Evolutionary conservation across 345 rosid genomes (phyloP).

Genomic region (Ceriops zippeliana): DNA sequence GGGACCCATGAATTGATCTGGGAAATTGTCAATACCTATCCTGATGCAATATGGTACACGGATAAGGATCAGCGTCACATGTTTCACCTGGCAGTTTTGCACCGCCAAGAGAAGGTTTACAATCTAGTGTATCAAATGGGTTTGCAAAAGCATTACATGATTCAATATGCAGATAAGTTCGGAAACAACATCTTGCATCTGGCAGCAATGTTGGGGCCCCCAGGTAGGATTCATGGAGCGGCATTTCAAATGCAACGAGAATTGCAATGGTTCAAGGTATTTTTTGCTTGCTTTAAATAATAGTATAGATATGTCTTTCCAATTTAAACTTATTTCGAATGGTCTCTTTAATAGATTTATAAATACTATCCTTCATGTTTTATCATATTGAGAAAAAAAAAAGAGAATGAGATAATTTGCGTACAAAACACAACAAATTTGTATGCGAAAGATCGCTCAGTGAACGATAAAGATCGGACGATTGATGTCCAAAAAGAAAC

Average conservation of each 20-base stretch:
- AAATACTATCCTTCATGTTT: too few relatives aligned
- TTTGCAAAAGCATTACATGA: neutral
- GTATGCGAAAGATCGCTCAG: too few relatives aligned
- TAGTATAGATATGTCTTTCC: too few relatives aligned
- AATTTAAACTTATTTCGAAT: too few relatives aligned
- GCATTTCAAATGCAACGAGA: neutral
- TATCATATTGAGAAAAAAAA: too few relatives aligned
- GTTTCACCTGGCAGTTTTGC: neutral
- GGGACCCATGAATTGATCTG: neutral
- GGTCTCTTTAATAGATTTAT: too few relatives aligned
- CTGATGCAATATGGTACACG: neutral
- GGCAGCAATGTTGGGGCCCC: neutral
- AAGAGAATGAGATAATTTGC: too few relatives aligned
- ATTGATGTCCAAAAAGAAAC: too few relatives aligned
- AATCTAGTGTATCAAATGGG: neutral
- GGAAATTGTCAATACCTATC: neutral
- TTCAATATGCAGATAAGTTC: neutral
- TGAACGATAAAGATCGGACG: too few relatives aligned
- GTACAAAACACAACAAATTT: too few relatives aligned
- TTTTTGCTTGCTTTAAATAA: too few relatives aligned
- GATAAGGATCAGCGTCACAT: neutral
- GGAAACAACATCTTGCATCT: neutral
- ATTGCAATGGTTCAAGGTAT: conserved; percentile 1
- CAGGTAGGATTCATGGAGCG: neutral
- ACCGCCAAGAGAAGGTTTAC: neutral